Evolutionary conservation across 768 basidiomycete genomes (phyloP).

Genomic region (Lentinus brumalis): DNA sequence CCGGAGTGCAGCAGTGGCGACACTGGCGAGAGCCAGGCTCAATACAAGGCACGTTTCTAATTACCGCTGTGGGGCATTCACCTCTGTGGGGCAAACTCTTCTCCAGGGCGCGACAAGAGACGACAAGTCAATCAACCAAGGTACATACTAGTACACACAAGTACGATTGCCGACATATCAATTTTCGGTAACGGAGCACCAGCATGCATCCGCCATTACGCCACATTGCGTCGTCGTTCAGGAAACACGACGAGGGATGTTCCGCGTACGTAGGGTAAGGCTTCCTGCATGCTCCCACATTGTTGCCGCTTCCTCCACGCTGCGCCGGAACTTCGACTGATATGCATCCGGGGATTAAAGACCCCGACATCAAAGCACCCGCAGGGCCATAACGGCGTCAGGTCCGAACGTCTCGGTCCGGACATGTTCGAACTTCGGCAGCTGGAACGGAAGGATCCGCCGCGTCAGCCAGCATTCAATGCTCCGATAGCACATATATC

Average conservation of each 20-base stretch:
- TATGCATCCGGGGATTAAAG: background rate
- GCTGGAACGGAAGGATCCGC: constrained; percentile 25
- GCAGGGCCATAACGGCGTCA: constrained; percentile 32
- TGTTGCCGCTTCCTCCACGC: background rate
- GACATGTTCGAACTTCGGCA: constrained; percentile 28
- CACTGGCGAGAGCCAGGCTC: too few species aligned
- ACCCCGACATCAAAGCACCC: constrained; percentile 9
- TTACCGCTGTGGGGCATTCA: background rate
- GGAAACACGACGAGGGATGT: background rate
- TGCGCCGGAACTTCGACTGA: constrained; percentile 12
- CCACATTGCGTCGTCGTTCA: background rate
- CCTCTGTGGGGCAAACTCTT: too few species aligned
- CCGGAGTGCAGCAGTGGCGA: too few species aligned
- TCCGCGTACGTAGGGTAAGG: too few species aligned
- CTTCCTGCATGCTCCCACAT: background rate
- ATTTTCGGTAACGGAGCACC: background rate
- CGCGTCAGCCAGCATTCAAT: constrained; percentile 36
- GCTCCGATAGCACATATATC: constrained; percentile 20
- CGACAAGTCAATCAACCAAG: too few species aligned
- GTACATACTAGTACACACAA: too few species aligned
- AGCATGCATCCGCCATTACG: background rate
- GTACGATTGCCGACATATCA: background rate
- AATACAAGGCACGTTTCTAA: background rate
- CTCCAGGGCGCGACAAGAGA: too few species aligned
- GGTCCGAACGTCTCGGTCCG: constrained; percentile 31